phyloP scores from a whole-genome alignment of 352 stramenopile genomes.

The Phytophthora macrochlamydospora region DNA sequence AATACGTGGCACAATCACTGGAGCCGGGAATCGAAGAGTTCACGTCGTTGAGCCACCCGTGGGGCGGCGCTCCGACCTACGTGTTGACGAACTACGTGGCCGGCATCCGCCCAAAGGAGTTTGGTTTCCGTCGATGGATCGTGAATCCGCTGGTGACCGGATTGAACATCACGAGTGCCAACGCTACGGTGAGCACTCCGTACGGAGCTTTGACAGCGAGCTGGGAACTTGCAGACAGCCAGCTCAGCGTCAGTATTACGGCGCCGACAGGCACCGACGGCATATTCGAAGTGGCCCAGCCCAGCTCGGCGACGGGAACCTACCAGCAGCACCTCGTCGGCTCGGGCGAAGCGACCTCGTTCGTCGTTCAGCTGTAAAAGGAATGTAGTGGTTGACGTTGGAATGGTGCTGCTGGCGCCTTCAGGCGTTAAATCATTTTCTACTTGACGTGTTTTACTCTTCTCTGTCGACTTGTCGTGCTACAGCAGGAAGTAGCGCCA shows the following conservation, averaged over 20 bases:
- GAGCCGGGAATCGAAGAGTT: conserved; percentile 20
- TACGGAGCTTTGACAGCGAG: conserved; percentile 17
- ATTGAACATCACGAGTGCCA: conserved; percentile 29
- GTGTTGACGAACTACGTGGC: conserved; percentile 37
- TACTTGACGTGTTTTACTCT: too few relatives aligned
- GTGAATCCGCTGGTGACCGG: conserved; percentile 33
- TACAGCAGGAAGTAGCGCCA: too few relatives aligned
- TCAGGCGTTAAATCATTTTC: too few relatives aligned
- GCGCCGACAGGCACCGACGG: conserved; percentile 21
- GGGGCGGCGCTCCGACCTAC: conserved; percentile 31
- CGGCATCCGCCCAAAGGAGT: conserved; percentile 29
- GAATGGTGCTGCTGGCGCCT: too few relatives aligned
- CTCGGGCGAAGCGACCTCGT: background rate
- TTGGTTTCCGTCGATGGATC: conserved; percentile 35
- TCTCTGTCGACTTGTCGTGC: too few relatives aligned
- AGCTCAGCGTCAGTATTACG: conserved; percentile 19
- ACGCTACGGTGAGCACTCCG: conserved; percentile 27
- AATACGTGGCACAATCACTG: conserved; percentile 33
- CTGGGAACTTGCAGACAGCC: conserved; percentile 8
- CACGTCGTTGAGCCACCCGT: conserved; percentile 36
- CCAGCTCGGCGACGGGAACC: conserved; percentile 1
- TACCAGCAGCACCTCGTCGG: conserved; percentile 7
- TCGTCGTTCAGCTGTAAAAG: too few relatives aligned
- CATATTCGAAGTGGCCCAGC: conserved; percentile 18
- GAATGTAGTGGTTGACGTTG: too few relatives aligned